Evolutionary conservation across 108 stramenopile species (phyloP), one percentile per base, ranked within the genome.

Genomic region (Chaetoceros tenuissimus): DNA sequence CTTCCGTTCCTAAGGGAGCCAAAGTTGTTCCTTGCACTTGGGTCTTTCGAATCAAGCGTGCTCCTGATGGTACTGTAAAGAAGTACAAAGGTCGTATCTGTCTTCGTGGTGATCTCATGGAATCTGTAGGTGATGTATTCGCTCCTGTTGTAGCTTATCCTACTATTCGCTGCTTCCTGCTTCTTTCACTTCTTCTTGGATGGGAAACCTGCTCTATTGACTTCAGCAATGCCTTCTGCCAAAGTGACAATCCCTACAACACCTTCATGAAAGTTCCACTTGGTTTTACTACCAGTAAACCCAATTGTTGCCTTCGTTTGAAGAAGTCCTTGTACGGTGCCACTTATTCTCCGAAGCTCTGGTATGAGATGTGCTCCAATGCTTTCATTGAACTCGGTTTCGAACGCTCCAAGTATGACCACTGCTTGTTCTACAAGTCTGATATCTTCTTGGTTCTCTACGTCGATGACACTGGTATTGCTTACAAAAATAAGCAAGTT

Each of bases 51-150:
- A 0, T 59, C 0, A 68, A 68, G 51, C 25, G 61, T 13, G n/a
- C 3, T 27, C 67, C 61, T 21, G 30, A 62, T 21, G 61, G 66
- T 1, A 22, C n/a, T 2, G n/a, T 67, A 0, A 48, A 43, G 34
- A 68, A 68, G 31, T 60, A 57, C 24, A 63, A 68, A 21, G 67
- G 47, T 7, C 30, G 67, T 0, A 46, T 43, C 24, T 71, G 17
- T 34, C 54, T 45, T 57, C 49, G n/a, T 28, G 20, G 18, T 22
- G 66, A 5, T 13, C 46, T 31, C 65, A 57, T 34, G 70, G 70
- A 45, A 46, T 60, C 3, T 19, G 19, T 50, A 24, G 22, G 20
- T 3, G 17, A 23, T 24, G 40, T 60, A 25, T 43, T 22, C 7
- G 21, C 17, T 3, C 18, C 46, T 60, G 48, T 60, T 60, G 34